Base-by-base conservation (phyloP, 495 filamentous ascomycete species). In the Xanthoparmelia taractica region DNA sequence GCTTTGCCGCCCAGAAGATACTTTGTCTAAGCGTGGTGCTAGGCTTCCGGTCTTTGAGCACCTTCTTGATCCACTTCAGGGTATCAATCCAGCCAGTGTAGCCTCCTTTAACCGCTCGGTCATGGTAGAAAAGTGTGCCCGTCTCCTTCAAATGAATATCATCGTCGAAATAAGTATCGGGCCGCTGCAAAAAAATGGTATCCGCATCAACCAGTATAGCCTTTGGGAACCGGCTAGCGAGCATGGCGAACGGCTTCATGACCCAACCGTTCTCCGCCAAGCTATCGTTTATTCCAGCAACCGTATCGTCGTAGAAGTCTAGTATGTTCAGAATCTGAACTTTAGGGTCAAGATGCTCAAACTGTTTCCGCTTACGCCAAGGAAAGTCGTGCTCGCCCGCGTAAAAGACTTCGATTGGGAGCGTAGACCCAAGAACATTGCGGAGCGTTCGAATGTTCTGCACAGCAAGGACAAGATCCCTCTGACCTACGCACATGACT, bases 141-240 rank as follows among this genome's bases (percentile, higher is more conserved):
- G 66, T 73, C 33, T 69, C 54, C 18, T 48, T 59, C 48, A 70
- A 71, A n/a, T 61, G 45, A 4, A 34, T 45, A 5, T 63, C 38
- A 57, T 66, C 62, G 8, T 66, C 20, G 20, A 63, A 56, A 18
- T 57, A 38, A 20, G 25, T 20, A 41, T 63, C 61, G 5, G 73
- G 73, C 25, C 66, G 23, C 27, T 71, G 70, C 50, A 54, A 54
- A 15, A 54, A 54, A n/a, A 54, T 54, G 27, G 50, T 25, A 71
- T 74, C 72, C 23, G 72, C 70, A 43, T 75, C 73, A 60, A 73
- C 61, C 37, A 74, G 62, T 18, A 75, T 70, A 43, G 71, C 67
- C 29, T 74, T 65, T 41, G 65, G 61, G 55, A 73, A 75, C 18
- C 64, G 60, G 15, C 65, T 65, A 41, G 71, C 63, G 18, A 75